A percentile compares a stretch with the other conserved stretches of the same genome.
Conservation (phyloP, 768 basidiomycete genomes). For the Leccinum boreale region DNA sequence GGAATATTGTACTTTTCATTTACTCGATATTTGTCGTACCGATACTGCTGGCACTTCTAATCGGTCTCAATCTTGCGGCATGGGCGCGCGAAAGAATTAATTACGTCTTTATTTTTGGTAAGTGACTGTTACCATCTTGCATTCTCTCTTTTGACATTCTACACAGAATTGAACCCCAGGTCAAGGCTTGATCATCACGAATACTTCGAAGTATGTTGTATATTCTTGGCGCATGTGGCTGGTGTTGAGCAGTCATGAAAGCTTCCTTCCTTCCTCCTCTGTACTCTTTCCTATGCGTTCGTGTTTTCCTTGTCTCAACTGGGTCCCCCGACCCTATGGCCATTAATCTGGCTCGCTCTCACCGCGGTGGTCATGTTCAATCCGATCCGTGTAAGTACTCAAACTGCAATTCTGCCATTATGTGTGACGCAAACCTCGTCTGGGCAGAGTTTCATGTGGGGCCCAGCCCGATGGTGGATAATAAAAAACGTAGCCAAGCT, state of each 20-base stretch:
- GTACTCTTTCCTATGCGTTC: conserved; percentile 74
- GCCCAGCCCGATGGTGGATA: conserved; percentile 69
- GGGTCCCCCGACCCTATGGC: conserved; percentile 73
- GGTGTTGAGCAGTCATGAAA: conserved; percentile 24
- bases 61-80: conserved; percentile 77
- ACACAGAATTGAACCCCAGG: conserved; percentile 62
- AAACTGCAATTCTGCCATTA: no score
- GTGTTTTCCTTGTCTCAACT: conserved; percentile 76
- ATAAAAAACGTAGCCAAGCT: conserved; percentile 59
- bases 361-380: conserved; percentile 58
- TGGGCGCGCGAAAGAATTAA: conserved; percentile 84
- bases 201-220: conserved; percentile 58
- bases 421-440: conserved; percentile 17
- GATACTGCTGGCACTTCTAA: conserved; percentile 66
- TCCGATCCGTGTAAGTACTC: conserved; percentile 58
- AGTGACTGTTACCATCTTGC: conserved; percentile 9
- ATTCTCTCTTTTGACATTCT: not conserved
- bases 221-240: not conserved
- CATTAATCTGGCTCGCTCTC: conserved; percentile 76
- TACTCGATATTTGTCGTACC: conserved; percentile 78
- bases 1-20: conserved; percentile 71
- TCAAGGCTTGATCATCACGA: conserved; percentile 76
- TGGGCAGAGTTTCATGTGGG: conserved; percentile 41
- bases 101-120: conserved; percentile 87
- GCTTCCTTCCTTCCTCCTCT: conserved; percentile 74